Conservation (phyloP, 225 moss, liverwort and hornwort genomes). For the Pseudoscleropodium purum region DNA sequence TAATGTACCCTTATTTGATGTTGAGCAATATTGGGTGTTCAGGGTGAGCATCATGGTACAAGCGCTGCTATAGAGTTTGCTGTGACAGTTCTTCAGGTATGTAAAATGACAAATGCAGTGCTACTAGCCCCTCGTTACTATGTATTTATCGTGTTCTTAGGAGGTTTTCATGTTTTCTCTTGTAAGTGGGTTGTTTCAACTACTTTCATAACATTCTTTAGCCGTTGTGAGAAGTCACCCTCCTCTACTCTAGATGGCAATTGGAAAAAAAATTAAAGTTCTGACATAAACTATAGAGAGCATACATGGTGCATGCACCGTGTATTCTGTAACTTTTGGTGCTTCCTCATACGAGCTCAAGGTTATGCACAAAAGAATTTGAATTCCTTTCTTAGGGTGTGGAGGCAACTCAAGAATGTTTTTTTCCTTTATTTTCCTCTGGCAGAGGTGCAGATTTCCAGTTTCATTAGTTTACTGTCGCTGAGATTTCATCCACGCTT, state of each 20-base stretch:
- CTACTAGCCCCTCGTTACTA: neutral
- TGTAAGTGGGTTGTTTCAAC: neutral
- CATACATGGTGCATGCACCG: neutral
- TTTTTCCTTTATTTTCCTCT: neutral
- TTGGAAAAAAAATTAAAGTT: neutral
- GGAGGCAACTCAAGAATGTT: neutral
- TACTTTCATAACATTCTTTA: neutral
- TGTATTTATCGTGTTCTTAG: neutral
- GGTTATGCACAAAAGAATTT: neutral
- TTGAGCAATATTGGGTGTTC: neutral
- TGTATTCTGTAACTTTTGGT: neutral
- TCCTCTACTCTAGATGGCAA: neutral
- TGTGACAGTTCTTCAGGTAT: conserved; percentile 47
- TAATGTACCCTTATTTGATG: neutral
- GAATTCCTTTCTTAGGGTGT: neutral
- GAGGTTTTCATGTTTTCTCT: neutral
- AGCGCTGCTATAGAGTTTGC: conserved; percentile 69
- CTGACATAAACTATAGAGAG: neutral
- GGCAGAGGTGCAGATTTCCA: neutral
- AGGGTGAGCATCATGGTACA: conserved; percentile 60
- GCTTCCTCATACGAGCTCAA: neutral
- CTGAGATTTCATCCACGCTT: neutral
- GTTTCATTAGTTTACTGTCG: neutral
- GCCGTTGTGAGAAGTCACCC: neutral
- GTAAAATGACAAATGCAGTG: neutral